phyloP scores from a whole-genome alignment of 116 monocot species.

The Cymodocea nodosa region DNA sequence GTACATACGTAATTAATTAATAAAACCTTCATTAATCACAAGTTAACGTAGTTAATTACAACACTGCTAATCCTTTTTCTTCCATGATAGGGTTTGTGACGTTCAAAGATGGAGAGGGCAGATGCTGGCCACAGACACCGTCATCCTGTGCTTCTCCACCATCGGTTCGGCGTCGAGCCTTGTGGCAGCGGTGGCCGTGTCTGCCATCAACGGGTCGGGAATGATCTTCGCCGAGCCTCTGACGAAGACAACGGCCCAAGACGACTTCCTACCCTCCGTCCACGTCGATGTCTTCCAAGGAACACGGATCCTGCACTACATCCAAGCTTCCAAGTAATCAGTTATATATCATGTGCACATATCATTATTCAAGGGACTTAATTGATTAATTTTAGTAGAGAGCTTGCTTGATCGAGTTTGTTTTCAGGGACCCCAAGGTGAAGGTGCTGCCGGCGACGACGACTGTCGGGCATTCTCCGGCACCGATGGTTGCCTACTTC shows the following conservation, averaged over 20 bases:
- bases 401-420: not conserved
- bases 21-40: no score
- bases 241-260: conserved; percentile 18
- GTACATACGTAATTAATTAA: conserved; percentile 23
- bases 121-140: conserved; percentile 20
- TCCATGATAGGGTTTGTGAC: conserved; percentile 21
- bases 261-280: conserved; percentile 57
- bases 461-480: conserved; percentile 19
- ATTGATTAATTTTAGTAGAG: no score
- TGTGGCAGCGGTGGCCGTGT: conserved; percentile 33
- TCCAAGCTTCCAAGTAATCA: conserved; percentile 26
- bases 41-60: not conserved
- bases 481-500: conserved; percentile 60
- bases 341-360: not conserved
- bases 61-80: not conserved
- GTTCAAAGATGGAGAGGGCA: conserved; percentile 26
- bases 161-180: conserved; percentile 30
- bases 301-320: conserved; percentile 58
- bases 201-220: conserved; percentile 35
- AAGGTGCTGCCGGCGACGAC: conserved; percentile 28
- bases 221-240: conserved; percentile 42
- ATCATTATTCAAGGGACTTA: not conserved
- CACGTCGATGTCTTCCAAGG: conserved; percentile 55
- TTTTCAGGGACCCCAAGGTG: conserved; percentile 33
- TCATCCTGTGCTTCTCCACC: conserved; percentile 58